Evolutionary conservation across 192 early-diverging fungal genomes (phyloP), one percentile per base, ranked within the genome.

Genomic region (Rhizophagus clarus): DNA sequence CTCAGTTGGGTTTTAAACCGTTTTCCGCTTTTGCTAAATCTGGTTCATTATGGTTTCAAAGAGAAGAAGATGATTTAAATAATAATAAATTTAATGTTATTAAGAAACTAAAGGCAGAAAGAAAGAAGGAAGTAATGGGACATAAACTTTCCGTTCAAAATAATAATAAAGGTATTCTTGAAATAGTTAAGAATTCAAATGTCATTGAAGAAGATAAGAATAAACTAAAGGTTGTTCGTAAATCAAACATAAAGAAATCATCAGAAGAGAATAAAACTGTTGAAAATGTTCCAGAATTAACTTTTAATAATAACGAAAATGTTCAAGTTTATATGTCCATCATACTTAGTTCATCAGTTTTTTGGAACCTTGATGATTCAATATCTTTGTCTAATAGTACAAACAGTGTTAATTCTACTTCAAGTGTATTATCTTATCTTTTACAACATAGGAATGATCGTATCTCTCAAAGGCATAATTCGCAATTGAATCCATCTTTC

Each of bases 321-420:
- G 14, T 72, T 72, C 70, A 47, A 72, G 22, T 47, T n/a, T 72
- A 72, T 47, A 72, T 72, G 70, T 47, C 70, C 28, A 45, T 72
- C 47, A 28, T 72, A 15, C 37, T 72, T 28, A 72, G 37, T 32
- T 72, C 70, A 32, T 47, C 70, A 22, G 9, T 29, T 47, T 47
- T 24, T 3, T 69, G 67, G 67, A 22, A 31, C n/a, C 2, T 37
- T 69, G 32, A 69, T 37, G 8, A 37, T 4, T 32, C 67, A 22
- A 34, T 22, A 22, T 34, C 28, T 1, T 8, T 22, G 2, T 34
- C 32, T 22, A 37, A 69, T 34, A 69, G 28, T 37, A 26, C 11
- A 47, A 42, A 72, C 26, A 42, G 20, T 72, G 3, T 47, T 47
- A 72, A 42, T 26, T 72, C 70, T 20, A 34, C 32, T 22, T 10